phyloP scores from a whole-genome alignment of 139 green algal species.

The Chlamydomonas incerta region DNA sequence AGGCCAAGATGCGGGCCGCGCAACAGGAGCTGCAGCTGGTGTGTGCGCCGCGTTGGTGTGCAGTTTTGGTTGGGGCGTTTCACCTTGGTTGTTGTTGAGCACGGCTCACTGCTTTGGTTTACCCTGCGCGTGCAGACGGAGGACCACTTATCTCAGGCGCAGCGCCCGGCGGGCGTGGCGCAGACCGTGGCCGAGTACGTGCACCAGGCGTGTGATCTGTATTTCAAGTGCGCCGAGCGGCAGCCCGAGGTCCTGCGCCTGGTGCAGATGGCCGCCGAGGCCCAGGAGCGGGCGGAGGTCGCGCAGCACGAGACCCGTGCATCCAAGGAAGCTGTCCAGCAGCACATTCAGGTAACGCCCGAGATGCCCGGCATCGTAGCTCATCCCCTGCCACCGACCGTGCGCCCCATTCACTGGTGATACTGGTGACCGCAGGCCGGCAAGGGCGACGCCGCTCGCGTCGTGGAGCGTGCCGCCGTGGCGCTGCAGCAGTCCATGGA shows the following conservation, averaged over 20 bases:
- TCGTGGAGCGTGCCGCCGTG: neutral
- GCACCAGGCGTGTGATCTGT: neutral
- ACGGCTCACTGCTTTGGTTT: no score
- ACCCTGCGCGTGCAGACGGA: neutral
- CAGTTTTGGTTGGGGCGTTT: no score
- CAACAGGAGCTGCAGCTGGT: neutral
- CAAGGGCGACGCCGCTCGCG: neutral
- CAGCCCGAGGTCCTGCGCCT: neutral
- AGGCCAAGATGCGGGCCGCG: neutral
- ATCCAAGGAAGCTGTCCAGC: neutral
- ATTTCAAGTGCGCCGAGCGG: neutral
- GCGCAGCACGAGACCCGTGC: neutral
- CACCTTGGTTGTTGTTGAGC: no score
- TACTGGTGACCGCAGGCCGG: neutral
- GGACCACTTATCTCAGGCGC: neutral
- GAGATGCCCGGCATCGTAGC: no score
- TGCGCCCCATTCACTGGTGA: no score
- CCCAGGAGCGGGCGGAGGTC: neutral
- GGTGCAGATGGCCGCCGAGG: neutral
- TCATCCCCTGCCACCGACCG: no score
- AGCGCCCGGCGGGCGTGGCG: neutral
- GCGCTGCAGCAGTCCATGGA: neutral
- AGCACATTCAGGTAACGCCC: no score
- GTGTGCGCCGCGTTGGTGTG: neutral
- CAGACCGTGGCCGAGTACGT: conserved; percentile 31